Conservation (phyloP, 2,329 filamentous ascomycete genomes). For the Xylaria sp. region DNA sequence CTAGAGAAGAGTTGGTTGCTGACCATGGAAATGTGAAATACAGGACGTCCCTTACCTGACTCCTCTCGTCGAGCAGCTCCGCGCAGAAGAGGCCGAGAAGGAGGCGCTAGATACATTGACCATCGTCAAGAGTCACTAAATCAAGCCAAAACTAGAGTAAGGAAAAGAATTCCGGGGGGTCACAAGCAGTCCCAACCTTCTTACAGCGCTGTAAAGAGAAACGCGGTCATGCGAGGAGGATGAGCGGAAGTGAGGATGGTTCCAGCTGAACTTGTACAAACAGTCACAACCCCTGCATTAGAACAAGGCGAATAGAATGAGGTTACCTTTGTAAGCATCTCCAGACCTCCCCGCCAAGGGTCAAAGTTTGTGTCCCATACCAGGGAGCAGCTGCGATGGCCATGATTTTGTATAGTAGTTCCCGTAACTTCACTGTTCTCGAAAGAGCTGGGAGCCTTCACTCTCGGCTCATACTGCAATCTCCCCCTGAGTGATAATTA, state of each 20-base stretch:
- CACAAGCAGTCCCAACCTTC: conserved; percentile 2
- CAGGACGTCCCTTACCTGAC: conserved; percentile 66
- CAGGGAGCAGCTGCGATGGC: neutral
- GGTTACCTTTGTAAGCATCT: conserved; percentile 12
- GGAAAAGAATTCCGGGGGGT: neutral
- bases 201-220: conserved; percentile 19
- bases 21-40: conserved; percentile 15
- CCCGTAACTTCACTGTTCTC: neutral
- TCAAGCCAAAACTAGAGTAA: neutral
- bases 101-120: conserved; percentile 54
- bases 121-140: conserved; percentile 47
- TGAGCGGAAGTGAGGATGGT: conserved; percentile 14
- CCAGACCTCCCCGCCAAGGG: neutral
- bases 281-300: conserved; percentile 35
- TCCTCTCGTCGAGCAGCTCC: conserved; percentile 63
- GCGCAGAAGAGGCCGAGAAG: conserved; percentile 61
- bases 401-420: conserved; percentile 2
- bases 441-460: neutral
- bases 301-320: conserved; percentile 40
- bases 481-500: neutral
- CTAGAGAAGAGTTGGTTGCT: conserved; percentile 10
- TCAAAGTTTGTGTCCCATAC: neutral
- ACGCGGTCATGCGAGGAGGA: conserved; percentile 11
- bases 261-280: conserved; percentile 40
- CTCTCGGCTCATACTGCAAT: neutral